Evolutionary conservation across 306 rosid species (phyloP).

Genomic region (Arachis hypogaea): DNA sequence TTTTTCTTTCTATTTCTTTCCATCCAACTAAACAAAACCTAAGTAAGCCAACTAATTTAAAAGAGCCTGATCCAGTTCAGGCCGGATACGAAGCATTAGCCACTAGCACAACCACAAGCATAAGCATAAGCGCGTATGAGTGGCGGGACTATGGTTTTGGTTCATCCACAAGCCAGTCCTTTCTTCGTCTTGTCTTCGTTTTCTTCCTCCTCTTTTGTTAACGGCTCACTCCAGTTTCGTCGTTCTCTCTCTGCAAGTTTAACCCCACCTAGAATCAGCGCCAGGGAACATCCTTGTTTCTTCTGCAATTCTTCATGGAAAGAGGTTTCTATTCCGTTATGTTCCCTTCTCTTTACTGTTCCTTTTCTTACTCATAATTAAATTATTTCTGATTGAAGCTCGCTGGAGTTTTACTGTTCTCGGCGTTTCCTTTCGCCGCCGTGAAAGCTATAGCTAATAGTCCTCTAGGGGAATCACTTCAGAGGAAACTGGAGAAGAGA

Average conservation of each 20-base stretch:
- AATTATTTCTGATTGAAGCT: conserved; percentile 48
- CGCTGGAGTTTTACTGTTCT: conserved; percentile 82
- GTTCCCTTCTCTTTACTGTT: background rate
- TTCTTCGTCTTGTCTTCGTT: conserved; percentile 37
- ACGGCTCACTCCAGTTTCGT: conserved; percentile 14
- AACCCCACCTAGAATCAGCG: conserved; percentile 31
- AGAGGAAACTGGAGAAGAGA: conserved; percentile 58
- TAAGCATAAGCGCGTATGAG: background rate
- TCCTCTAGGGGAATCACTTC: conserved; percentile 83
- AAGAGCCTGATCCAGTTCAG: too few species aligned
- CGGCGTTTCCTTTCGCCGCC: conserved; percentile 89
- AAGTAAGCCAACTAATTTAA: too few species aligned
- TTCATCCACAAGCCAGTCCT: conserved; percentile 27
- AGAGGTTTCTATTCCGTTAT: conserved; percentile 56
- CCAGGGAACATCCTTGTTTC: conserved; percentile 23
- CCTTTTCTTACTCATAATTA: background rate
- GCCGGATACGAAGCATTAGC: too few species aligned
- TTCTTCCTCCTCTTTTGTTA: conserved; percentile 37
- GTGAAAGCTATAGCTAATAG: conserved; percentile 92
- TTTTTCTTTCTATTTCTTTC: too few species aligned
- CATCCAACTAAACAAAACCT: too few species aligned
- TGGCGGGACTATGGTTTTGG: conserved; percentile 42
- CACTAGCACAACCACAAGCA: too few species aligned
- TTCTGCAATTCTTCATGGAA: conserved; percentile 81
- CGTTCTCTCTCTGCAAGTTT: conserved; percentile 1